Base-by-base conservation (phyloP, 2,329 filamentous ascomycete species). In the Coniochaeta sp. region DNA sequence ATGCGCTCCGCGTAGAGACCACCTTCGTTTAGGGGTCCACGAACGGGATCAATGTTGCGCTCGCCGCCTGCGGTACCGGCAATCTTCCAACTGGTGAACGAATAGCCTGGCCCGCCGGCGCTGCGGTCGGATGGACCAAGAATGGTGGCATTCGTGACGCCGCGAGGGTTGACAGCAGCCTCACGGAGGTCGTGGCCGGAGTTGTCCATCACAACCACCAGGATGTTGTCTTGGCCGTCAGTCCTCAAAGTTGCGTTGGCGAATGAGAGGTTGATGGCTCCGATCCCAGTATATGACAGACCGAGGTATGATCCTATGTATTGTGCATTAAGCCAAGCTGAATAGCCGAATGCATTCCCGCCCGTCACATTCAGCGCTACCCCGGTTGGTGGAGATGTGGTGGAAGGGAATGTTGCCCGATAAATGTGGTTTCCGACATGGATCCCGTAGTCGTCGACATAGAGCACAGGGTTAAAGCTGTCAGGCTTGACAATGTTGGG, bases 131-230 rank as follows among this genome's bases (percentile, higher is more conserved):
- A 63, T 3, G 71, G 65, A 0, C 75, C 76, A n/a, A 81, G 47
- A 1, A 84, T 76, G 1, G 77, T 81, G 0, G 81, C 81, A 33
- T 80, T 78, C 55, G 75, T 74, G 64, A 85, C 83, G 5, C 82
- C 82, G 50, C 81, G 72, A 9, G 79, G 75, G 17, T 79, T 75
- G 4, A 77, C 72, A 6, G 80, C 80, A 0, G 73, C 75, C 1
- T 74, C 73, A 0, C 77, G 79, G 28, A 83, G 75, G 57, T 85
- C 83, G 66, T 87, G 82, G 11, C 84, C 84, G 19, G 81, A 83
- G 70, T 86, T 79, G 65, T 87, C 81, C 69, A 84, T 80, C 26
- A 86, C 72, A 3, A 86, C 71, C n/a, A 85, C 76, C 6, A 86
- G 72, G 1, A 80, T 69, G 60, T 84, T 83, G 0, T 75, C 69